Conservation (phyloP, 805 yeast genomes). For the Saccharomycopsis guyanensis region DNA sequence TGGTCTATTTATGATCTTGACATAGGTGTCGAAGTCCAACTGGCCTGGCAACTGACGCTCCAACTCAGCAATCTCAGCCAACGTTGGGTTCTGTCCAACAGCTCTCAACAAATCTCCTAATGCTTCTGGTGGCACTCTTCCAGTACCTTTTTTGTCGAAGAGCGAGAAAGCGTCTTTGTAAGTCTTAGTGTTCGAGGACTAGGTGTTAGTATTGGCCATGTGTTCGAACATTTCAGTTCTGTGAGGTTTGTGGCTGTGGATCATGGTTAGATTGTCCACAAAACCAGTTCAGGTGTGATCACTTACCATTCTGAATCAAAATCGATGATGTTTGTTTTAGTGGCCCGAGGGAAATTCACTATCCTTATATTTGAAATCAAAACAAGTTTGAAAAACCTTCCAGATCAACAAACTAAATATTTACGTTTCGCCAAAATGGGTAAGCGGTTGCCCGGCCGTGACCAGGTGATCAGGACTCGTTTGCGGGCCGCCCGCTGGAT, state of each 20-base stretch:
- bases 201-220: constrained; percentile 1
- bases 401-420: not conserved
- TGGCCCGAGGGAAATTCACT: too few relatives aligned
- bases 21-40: constrained; percentile 69
- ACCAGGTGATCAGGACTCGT: too few relatives aligned
- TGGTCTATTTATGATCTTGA: constrained; percentile 72
- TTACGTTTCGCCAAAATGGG: not conserved
- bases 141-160: constrained; percentile 94
- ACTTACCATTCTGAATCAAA: too few relatives aligned
- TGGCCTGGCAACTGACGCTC: constrained; percentile 34
- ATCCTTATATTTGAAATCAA: not conserved
- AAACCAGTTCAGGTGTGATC: too few relatives aligned
- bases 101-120: constrained; percentile 94
- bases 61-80: constrained; percentile 69
- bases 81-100: constrained; percentile 96
- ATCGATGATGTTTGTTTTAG: too few relatives aligned
- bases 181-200: constrained; percentile 30
- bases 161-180: constrained; percentile 92
- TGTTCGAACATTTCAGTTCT: too few relatives aligned
- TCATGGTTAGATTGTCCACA: too few relatives aligned
- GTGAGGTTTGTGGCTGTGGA: too few relatives aligned
- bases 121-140: constrained; percentile 73
- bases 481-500: too few relatives aligned
- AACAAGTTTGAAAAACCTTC: not conserved
- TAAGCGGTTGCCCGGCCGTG: too few relatives aligned